These are phyloP conservation scores for Malassezia vespertilionis DNA, from an alignment of 1,284 basidiomycete species.

Conservation along the genomic window DNA sequence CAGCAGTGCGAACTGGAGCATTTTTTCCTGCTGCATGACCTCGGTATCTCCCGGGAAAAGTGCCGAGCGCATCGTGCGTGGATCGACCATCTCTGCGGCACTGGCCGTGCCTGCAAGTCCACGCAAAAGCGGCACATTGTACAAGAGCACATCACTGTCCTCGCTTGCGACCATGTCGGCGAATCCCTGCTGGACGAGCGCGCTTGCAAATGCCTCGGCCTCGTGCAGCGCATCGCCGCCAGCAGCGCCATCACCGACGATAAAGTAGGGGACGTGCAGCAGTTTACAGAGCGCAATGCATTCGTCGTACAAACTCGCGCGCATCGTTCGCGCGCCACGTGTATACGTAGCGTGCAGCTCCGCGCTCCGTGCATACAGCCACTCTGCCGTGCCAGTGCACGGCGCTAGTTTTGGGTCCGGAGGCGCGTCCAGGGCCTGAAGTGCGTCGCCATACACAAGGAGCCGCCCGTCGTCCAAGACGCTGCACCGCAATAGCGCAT, in stretches of 20 bases:
- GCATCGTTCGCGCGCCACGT: constrained; percentile 24
- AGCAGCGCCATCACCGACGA: constrained; percentile 32
- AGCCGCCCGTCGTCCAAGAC: neutral
- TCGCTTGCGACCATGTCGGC: constrained; percentile 46
- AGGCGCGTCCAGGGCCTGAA: too few relatives aligned
- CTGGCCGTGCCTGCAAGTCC: constrained; percentile 26
- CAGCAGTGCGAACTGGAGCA: constrained; percentile 42
- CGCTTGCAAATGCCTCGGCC: constrained; percentile 44
- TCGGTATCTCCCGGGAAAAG: constrained; percentile 22
- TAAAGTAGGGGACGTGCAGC: constrained; percentile 35
- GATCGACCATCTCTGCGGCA: constrained; percentile 30
- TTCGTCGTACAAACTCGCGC: constrained; percentile 24
- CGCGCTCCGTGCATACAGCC: constrained; percentile 20
- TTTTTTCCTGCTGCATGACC: constrained; percentile 17
- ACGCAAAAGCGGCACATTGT: constrained; percentile 41
- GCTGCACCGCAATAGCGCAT: neutral
- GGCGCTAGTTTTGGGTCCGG: too few relatives aligned
- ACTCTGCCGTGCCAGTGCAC: neutral
- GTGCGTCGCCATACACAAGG: too few relatives aligned
- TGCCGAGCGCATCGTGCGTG: constrained; percentile 17
- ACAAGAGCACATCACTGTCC: constrained; percentile 46
- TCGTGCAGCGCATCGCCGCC: constrained; percentile 37
- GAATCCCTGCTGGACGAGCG: constrained; percentile 32
- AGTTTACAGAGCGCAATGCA: constrained; percentile 30
- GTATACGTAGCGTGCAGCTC: constrained; percentile 28